A percentile compares a stretch with the other conserved stretches of the same genome.
Evolutionary conservation across 1,284 basidiomycete genomes (phyloP).

Genomic region (Inonotus hispidus): DNA sequence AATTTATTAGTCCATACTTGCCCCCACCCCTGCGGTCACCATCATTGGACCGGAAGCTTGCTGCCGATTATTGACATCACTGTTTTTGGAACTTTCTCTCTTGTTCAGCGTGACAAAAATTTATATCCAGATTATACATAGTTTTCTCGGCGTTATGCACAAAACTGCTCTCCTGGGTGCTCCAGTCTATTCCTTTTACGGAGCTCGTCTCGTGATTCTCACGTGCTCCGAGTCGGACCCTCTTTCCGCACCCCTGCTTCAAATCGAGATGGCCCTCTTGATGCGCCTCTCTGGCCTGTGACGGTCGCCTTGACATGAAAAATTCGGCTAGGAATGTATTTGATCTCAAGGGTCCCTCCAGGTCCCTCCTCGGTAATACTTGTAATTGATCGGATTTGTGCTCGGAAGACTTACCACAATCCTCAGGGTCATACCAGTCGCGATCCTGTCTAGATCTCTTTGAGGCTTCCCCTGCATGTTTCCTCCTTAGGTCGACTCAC

Average conservation of each 20-base stretch:
- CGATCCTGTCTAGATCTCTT: neutral
- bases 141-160: neutral
- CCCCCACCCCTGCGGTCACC: neutral
- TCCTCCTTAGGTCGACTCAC: too few relatives aligned
- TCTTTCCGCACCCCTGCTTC: neutral
- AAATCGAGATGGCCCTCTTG: neutral
- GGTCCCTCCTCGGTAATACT: neutral
- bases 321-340: neutral
- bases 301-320: conserved; percentile 2
- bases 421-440: neutral
- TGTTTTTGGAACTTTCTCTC: neutral
- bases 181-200: neutral
- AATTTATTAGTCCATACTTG: neutral
- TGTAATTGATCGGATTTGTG: neutral
- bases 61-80: neutral
- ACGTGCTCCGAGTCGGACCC: neutral
- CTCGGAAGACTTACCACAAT: neutral
- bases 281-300: conserved; percentile 1
- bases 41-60: neutral
- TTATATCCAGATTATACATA: neutral
- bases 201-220: neutral
- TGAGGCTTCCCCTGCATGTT: neutral
- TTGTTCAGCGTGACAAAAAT: neutral
- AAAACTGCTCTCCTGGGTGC: neutral
- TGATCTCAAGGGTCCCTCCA: neutral